A percentile compares a stretch with the other conserved stretches of the same genome.
Evolutionary conservation across 2,329 filamentous ascomycete genomes (phyloP).

Genomic region (Curvularia sp.): DNA sequence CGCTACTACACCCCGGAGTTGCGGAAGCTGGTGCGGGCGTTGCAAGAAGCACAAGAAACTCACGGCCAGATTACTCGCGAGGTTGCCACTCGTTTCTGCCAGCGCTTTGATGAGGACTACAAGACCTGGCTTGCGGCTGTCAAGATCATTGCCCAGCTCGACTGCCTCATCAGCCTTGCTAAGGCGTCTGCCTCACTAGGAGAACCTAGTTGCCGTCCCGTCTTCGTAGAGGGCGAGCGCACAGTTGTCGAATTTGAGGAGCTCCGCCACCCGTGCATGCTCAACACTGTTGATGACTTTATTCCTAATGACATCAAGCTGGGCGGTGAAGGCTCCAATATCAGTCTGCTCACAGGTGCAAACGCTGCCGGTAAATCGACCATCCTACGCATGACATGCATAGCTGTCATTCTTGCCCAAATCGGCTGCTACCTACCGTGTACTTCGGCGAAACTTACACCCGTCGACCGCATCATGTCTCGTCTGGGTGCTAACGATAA

Average conservation of each 20-base stretch:
- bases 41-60: slow-evolving; percentile 93
- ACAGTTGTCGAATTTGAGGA: slow-evolving; percentile 92
- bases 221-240: slow-evolving; percentile 84
- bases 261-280: slow-evolving; percentile 93
- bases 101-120: slow-evolving; percentile 88
- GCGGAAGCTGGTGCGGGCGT: slow-evolving; percentile 78
- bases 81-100: slow-evolving; percentile 81
- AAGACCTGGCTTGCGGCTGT: slow-evolving; percentile 86
- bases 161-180: slow-evolving; percentile 92
- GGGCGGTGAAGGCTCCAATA: slow-evolving; percentile 80
- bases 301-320: slow-evolving; percentile 94
- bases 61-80: slow-evolving; percentile 91
- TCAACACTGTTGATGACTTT: slow-evolving; percentile 87
- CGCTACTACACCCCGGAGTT: slow-evolving; percentile 92
- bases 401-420: slow-evolving; percentile 96
- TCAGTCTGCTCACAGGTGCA: slow-evolving; percentile 90
- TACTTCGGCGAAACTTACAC: slow-evolving; percentile 80
- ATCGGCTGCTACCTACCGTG: slow-evolving; percentile 93
- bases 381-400: slow-evolving; percentile 93
- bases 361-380: slow-evolving; percentile 98
- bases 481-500: slow-evolving; percentile 97
- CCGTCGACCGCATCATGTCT: slow-evolving; percentile 97
- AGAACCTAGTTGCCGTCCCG: slow-evolving; percentile 84
- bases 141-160: slow-evolving; percentile 87
- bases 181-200: slow-evolving; percentile 86